A percentile compares a stretch with the other conserved stretches of the same genome.
These are phyloP conservation scores for Austropuccinia psidii DNA, from an alignment of 1,284 basidiomycete species.

Conservation along the genomic window DNA sequence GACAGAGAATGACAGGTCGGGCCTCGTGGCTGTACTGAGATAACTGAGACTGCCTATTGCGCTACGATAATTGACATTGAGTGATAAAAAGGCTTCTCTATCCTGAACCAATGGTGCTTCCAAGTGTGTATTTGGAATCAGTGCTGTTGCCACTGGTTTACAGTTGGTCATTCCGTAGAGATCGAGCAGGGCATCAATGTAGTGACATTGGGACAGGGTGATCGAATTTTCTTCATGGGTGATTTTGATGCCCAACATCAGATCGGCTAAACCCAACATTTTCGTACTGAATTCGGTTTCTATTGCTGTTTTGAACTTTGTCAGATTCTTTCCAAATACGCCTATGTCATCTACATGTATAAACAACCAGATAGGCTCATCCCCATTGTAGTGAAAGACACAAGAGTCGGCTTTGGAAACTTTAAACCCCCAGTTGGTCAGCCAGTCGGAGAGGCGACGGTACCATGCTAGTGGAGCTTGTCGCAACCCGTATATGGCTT, in stretches of 20 bases:
- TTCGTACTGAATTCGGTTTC: not conserved
- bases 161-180: not conserved
- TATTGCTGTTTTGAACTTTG: not conserved
- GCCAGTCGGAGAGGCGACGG: not conserved
- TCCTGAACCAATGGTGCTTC: not conserved
- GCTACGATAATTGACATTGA: not conserved
- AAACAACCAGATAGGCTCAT: not conserved
- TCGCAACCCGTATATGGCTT: not conserved
- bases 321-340: not conserved
- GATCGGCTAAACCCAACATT: not conserved
- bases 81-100: not conserved
- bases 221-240: not conserved
- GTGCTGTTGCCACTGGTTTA: not conserved
- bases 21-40: not conserved
- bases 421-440: not conserved
- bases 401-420: not conserved
- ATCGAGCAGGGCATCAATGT: not conserved
- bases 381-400: not conserved
- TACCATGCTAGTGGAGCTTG: slow-evolving; percentile 3
- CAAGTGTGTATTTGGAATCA: not conserved
- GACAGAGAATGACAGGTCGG: not conserved
- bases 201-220: slow-evolving; percentile 1
- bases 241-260: not conserved
- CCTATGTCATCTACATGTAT: not conserved
- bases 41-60: not conserved